A percentile compares a stretch with the other conserved stretches of the same genome.
phyloP scores from a whole-genome alignment of 2,329 filamentous ascomycete genomes.

The Cladosporium sphaerospermum region DNA sequence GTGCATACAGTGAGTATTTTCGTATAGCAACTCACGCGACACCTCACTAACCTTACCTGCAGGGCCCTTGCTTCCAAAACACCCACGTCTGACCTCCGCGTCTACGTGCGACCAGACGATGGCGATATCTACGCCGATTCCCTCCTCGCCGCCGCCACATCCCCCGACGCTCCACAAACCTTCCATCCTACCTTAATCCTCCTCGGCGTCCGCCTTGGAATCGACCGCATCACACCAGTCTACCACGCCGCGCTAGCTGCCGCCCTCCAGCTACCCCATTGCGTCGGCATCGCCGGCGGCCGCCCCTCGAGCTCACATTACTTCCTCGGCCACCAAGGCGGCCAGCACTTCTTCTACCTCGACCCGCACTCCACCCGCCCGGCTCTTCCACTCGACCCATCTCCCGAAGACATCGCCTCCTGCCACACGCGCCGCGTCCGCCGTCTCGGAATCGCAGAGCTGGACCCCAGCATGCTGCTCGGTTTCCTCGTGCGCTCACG shows the following conservation, averaged over 20 bases:
- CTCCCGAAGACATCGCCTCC: constrained; percentile 66
- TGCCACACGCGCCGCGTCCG: constrained; percentile 85
- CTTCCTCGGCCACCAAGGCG: constrained; percentile 64
- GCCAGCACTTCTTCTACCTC: constrained; percentile 78
- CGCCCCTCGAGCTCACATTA: constrained; percentile 85
- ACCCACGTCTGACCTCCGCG: constrained; percentile 57
- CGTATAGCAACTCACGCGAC: neutral
- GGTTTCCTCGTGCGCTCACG: constrained; percentile 81
- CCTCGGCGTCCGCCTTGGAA: constrained; percentile 80
- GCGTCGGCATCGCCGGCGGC: constrained; percentile 92
- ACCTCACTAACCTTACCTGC: constrained; percentile 15
- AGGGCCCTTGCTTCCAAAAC: constrained; percentile 70
- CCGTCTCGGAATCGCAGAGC: constrained; percentile 76
- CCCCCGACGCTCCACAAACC: constrained; percentile 52
- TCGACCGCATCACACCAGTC: constrained; percentile 87
- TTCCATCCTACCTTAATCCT: constrained; percentile 85
- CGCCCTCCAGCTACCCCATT: constrained; percentile 79
- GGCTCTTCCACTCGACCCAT: constrained; percentile 56
- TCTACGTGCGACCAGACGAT: constrained; percentile 85
- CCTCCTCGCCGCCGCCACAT: constrained; percentile 65
- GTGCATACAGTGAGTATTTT: constrained; percentile 72
- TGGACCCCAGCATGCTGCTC: constrained; percentile 98
- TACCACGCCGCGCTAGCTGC: constrained; percentile 93
- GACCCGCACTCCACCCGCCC: constrained; percentile 85
- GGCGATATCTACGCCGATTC: constrained; percentile 89